Conservation (phyloP, 2,329 filamentous ascomycete genomes). For the Corynespora cassiicola region DNA sequence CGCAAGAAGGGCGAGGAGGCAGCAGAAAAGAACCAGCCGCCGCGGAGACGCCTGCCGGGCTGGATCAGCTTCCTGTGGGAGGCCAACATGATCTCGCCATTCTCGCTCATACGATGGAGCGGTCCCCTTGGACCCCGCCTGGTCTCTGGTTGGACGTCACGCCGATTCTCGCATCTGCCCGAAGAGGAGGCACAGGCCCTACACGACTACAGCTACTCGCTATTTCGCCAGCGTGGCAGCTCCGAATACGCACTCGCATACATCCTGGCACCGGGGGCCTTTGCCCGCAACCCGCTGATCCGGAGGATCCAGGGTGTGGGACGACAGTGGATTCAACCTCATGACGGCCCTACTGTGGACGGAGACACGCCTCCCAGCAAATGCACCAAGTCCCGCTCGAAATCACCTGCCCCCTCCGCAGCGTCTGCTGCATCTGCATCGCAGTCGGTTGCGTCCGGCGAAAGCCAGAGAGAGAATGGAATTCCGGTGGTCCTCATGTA, state of each 20-base stretch:
- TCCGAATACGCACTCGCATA: slow-evolving; percentile 95
- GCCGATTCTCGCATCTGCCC: slow-evolving; percentile 89
- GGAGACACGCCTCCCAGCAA: slow-evolving; percentile 27
- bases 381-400: slow-evolving; percentile 11
- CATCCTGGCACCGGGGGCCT: slow-evolving; percentile 90
- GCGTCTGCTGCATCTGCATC: slow-evolving; percentile 14
- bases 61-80: slow-evolving; percentile 97
- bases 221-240: slow-evolving; percentile 90
- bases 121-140: slow-evolving; percentile 90
- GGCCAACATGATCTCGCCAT: slow-evolving; percentile 87
- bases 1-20: slow-evolving; percentile 48
- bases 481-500: slow-evolving; percentile 93
- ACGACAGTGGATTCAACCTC: slow-evolving; percentile 63
- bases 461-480: slow-evolving; percentile 63
- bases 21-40: slow-evolving; percentile 50
- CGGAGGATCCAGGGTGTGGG: slow-evolving; percentile 86
- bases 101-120: slow-evolving; percentile 85
- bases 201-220: slow-evolving; percentile 91
- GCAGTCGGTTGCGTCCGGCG: slow-evolving; percentile 5
- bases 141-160: slow-evolving; percentile 92
- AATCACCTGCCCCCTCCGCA: slow-evolving; percentile 15
- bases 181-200: slow-evolving; percentile 79
- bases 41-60: slow-evolving; percentile 71
- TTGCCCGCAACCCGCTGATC: slow-evolving; percentile 86
- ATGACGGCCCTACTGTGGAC: slow-evolving; percentile 31